Percentiles rank a stretch among this genome's conserved stretches.
These are phyloP conservation scores for Priceomyces melissophilus DNA, from an alignment of 805 yeast genomes.

Conservation along the genomic window DNA sequence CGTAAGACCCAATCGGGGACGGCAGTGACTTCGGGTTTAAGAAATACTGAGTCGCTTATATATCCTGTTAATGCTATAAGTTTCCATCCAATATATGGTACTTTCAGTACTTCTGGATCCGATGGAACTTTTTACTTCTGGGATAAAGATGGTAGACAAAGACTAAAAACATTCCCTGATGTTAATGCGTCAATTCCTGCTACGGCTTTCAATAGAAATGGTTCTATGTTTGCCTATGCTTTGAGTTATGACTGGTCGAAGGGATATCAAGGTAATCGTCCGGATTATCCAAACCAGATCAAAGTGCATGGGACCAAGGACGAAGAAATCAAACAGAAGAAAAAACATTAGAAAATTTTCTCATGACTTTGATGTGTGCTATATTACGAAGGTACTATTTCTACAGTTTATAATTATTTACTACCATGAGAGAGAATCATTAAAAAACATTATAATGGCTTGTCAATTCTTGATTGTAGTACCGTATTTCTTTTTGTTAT, in stretches of 20 bases:
- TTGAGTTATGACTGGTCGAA: constrained; percentile 94
- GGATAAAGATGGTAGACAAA: constrained; percentile 90
- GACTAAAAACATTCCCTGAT: constrained; percentile 76
- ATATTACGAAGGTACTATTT: no score
- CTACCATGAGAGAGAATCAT: no score
- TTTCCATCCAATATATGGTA: constrained; percentile 88
- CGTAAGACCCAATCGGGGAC: constrained; percentile 55
- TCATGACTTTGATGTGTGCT: no score
- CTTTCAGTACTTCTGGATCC: constrained; percentile 90
- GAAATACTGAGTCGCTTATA: constrained; percentile 55
- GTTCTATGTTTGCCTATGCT: constrained; percentile 86
- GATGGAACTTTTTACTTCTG: constrained; percentile 94
- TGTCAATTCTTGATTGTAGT: no score
- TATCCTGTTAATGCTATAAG: constrained; percentile 77
- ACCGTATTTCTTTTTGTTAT: no score
- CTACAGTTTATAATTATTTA: no score
- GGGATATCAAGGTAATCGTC: constrained; percentile 75
- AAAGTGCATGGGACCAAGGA: constrained; percentile 83
- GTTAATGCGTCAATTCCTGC: constrained; percentile 68
- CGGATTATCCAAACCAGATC: constrained; percentile 69
- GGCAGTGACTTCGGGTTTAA: constrained; percentile 19
- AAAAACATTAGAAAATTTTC: constrained; percentile 16
- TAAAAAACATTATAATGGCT: no score
- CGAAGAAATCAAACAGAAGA: constrained; percentile 72
- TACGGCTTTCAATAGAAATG: constrained; percentile 77